Conservation (phyloP, 2,329 filamentous ascomycete species). For the Cladosporium sp. region DNA sequence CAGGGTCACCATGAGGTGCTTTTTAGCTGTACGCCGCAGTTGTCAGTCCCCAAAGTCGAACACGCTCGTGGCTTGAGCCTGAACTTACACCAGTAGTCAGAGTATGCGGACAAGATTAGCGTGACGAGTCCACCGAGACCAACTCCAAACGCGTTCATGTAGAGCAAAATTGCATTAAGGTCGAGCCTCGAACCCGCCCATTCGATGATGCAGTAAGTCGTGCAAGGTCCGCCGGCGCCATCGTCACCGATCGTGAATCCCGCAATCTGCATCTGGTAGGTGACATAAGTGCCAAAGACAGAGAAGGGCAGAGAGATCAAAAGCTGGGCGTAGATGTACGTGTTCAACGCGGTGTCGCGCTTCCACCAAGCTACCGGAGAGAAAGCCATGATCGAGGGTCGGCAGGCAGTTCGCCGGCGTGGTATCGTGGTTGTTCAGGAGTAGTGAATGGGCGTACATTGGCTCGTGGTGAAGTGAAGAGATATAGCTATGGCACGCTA, state of each 20-base stretch:
- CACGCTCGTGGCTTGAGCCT: neutral
- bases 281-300: conserved; percentile 20
- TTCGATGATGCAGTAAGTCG: conserved; percentile 19
- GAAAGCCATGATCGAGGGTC: neutral
- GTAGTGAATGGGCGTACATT: neutral
- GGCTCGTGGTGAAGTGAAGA: neutral
- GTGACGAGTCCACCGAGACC: conserved; percentile 18
- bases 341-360: conserved; percentile 20
- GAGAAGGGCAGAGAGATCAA: conserved; percentile 21
- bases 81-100: conserved; percentile 21
- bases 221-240: conserved; percentile 12
- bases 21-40: conserved; percentile 2
- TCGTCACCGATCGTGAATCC: conserved; percentile 18
- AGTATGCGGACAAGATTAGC: conserved; percentile 20
- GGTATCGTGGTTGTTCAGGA: neutral
- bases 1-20: conserved; percentile 18
- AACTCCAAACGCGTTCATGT: conserved; percentile 20
- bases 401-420: neutral
- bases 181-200: conserved; percentile 19
- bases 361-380: conserved; percentile 18
- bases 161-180: conserved; percentile 21
- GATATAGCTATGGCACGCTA: neutral
- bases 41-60: neutral
- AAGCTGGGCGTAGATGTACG: conserved; percentile 19
- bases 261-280: conserved; percentile 19